These are phyloP conservation scores for Leishmania tarentolae DNA, from an alignment of 208 protist species.

Conservation along the genomic window DNA sequence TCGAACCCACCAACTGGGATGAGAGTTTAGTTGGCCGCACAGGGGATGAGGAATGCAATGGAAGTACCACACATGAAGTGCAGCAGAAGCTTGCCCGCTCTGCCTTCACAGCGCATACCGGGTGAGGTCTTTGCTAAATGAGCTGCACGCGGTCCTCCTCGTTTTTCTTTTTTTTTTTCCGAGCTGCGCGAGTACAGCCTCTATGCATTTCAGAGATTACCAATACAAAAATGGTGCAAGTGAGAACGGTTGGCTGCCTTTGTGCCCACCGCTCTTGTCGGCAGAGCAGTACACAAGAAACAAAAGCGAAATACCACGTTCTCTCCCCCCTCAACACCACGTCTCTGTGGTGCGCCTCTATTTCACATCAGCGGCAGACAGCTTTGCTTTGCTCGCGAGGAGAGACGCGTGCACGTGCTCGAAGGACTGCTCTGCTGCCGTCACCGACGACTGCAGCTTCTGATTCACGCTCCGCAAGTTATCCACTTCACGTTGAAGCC, in stretches of 20 bases:
- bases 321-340: not conserved
- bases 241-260: no score
- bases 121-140: not conserved
- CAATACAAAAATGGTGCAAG: not conserved
- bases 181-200: not conserved
- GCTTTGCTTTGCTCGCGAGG: slow-evolving; percentile 36
- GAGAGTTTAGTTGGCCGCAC: not conserved
- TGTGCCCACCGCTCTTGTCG: not conserved
- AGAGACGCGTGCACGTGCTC: slow-evolving; percentile 79
- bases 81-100: not conserved
- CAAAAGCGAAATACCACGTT: not conserved
- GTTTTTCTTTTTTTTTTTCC: not conserved
- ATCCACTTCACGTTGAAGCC: slow-evolving; percentile 45
- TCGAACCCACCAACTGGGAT: not conserved
- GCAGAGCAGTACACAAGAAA: not conserved
- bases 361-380: not conserved
- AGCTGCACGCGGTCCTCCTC: not conserved
- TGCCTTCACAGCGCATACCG: not conserved
- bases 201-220: not conserved
- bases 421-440: slow-evolving; percentile 68
- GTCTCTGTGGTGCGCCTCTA: not conserved
- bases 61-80: not conserved
- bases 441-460: slow-evolving; percentile 42
- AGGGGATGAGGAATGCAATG: not conserved
- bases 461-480: slow-evolving; percentile 46